Base-by-base conservation (phyloP, 495 filamentous ascomycete species). In the Talaromyces stipitatus region DNA sequence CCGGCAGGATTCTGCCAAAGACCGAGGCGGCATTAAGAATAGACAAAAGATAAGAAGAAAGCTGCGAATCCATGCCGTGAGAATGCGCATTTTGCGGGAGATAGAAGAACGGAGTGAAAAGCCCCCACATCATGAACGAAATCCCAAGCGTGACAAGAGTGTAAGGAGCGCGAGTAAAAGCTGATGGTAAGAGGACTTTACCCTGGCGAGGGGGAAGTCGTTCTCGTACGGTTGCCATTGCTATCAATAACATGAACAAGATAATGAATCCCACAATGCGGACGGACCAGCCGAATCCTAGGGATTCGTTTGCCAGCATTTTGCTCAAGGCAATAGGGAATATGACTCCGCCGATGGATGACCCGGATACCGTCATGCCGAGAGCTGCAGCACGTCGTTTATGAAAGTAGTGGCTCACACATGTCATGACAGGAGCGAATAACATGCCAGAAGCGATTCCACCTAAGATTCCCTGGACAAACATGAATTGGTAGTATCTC, bases 271-370 rank as follows among this genome's bases (percentile, higher is more conserved):
- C 84, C 12, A 80, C 65, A 20, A 85, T 72, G 5, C 85, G 71
- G 2, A 85, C 75, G 0, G 81, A 69, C 85, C 84, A 87, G 12
- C 71, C 81, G 51, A 85, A 88, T 2, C 78, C 74, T 2, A 86
- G 50, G 3, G 33, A 52, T n/a, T 56, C 58, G 27, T 55, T 32
- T 22, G 67, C 54, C 22, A 70, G 55, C 55, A 75, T 65, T 7
- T 54, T 50, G 23, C 56, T 61, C 16, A 68, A 27, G 14, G 60
- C 62, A 32, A 67, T 58, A 16, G 62, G 64, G 29, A 54, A 67
- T 22, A 62, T 56, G 4, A 80, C 61, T 5, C 77, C 80, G 33
- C 79, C 80, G 26, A 79, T 56, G 6, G 72, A 74, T 2, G 73
- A 76, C 0, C 81, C 79, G 6, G 72, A 57, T 1, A 78, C 59